These are phyloP conservation scores for Colletotrichum sp. DNA, from an alignment of 2,329 filamentous ascomycete genomes.

Conservation along the genomic window DNA sequence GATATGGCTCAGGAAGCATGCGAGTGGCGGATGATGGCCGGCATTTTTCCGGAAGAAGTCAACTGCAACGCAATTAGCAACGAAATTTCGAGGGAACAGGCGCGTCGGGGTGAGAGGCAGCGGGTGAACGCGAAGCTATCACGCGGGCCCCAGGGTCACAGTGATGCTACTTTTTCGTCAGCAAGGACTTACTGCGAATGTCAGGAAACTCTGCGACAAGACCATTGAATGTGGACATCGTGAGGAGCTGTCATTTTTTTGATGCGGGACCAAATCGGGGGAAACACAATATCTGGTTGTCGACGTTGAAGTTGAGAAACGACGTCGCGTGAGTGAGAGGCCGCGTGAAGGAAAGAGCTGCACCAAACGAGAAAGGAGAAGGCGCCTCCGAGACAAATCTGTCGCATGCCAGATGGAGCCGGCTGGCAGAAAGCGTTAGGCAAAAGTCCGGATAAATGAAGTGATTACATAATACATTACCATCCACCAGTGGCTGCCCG, in stretches of 20 bases:
- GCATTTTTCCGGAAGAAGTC: conserved; percentile 77
- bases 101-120: neutral
- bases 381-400: neutral
- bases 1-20: conserved; percentile 90
- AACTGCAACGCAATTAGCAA: conserved; percentile 52
- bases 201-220: conserved; percentile 77
- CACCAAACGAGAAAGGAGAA: neutral
- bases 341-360: neutral
- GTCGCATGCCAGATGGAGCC: neutral
- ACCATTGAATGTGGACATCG: conserved; percentile 81
- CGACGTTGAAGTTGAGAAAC: neutral
- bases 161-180: neutral
- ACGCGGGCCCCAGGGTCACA: neutral
- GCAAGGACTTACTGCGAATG: conserved; percentile 64
- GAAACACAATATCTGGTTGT: neutral
- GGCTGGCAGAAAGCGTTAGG: too few species aligned
- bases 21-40: conserved; percentile 66
- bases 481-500: neutral
- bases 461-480: neutral
- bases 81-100: neutral
- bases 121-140: neutral
- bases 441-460: neutral
- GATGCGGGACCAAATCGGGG: neutral
- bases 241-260: neutral
- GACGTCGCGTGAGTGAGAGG: neutral